These are phyloP conservation scores for Tolypocladium endophyticum DNA, from an alignment of 2,329 filamentous ascomycete genomes.

Conservation along the genomic window DNA sequence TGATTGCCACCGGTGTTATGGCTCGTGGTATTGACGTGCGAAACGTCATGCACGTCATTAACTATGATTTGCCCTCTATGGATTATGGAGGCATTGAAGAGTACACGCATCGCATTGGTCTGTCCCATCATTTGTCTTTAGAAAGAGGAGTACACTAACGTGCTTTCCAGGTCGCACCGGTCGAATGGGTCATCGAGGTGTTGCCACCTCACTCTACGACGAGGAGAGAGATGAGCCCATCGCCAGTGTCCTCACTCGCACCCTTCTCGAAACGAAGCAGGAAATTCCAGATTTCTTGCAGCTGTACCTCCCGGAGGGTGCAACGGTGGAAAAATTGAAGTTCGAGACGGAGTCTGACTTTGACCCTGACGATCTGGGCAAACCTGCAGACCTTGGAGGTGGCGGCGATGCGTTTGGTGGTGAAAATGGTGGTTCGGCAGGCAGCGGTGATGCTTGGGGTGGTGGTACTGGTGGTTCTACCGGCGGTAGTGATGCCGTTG, in stretches of 20 bases:
- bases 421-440: conserved; percentile 3
- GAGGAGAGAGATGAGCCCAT: conserved; percentile 60
- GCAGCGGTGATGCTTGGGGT: too few species aligned
- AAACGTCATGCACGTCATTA: conserved; percentile 85
- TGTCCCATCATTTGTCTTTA: conserved; percentile 12
- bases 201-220: conserved; percentile 84
- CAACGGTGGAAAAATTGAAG: conserved; percentile 32
- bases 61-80: conserved; percentile 72
- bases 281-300: conserved; percentile 73
- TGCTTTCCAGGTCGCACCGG: conserved; percentile 67
- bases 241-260: conserved; percentile 64
- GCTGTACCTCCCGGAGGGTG: conserved; percentile 48
- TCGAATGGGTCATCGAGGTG: conserved; percentile 77
- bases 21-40: conserved; percentile 83
- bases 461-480: too few species aligned
- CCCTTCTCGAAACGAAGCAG: conserved; percentile 71
- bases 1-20: conserved; percentile 78
- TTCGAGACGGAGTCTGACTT: conserved; percentile 47
- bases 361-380: conserved; percentile 27
- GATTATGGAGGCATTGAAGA: conserved; percentile 82
- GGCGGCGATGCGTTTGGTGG: conserved; percentile 7
- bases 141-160: background rate
- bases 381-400: conserved; percentile 9
- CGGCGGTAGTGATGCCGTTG: conserved; percentile 7
- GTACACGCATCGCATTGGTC: conserved; percentile 90